Conservation (phyloP, 306 rosid genomes). For the Bauhinia variegata region DNA sequence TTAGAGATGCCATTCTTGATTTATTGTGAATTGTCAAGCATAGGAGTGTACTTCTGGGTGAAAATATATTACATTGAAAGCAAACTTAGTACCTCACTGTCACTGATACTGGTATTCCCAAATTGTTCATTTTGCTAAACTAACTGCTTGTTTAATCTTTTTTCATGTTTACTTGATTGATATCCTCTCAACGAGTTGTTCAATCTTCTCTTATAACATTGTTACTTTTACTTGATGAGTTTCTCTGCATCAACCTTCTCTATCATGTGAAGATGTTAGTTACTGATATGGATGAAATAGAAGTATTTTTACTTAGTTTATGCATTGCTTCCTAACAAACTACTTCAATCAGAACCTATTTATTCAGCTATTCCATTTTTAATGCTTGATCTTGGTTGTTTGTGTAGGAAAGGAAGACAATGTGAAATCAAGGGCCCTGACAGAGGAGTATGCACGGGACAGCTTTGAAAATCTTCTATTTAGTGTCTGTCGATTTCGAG, state of each 20-base stretch:
- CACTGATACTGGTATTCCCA: neutral
- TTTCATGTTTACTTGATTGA: neutral
- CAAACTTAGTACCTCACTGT: too few relatives aligned
- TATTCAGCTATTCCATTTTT: conserved; percentile 4
- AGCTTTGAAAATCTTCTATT: conserved; percentile 96
- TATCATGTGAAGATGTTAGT: conserved; percentile 1
- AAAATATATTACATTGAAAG: too few relatives aligned
- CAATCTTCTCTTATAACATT: neutral
- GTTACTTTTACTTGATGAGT: neutral
- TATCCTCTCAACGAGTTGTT: neutral
- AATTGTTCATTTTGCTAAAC: conserved; percentile 4
- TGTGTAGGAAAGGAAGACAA: conserved; percentile 61
- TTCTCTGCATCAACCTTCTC: conserved; percentile 10
- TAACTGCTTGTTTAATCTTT: conserved; percentile 11
- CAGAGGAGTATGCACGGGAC: conserved; percentile 97
- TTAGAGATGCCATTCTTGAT: neutral
- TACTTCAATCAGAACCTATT: conserved; percentile 8
- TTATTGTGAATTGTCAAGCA: neutral
- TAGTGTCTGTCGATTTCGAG: conserved; percentile 90
- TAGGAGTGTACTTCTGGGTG: neutral
- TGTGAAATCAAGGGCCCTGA: conserved; percentile 77
- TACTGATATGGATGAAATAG: conserved; percentile 7
- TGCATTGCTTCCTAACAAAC: conserved; percentile 13
- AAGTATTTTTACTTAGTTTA: conserved; percentile 15
- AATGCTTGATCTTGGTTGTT: conserved; percentile 14